Evolutionary conservation across 2,329 filamentous ascomycete species (phyloP), one percentile per base, ranked within the genome.

Genomic region (Sporothrix pseudoabietina): DNA sequence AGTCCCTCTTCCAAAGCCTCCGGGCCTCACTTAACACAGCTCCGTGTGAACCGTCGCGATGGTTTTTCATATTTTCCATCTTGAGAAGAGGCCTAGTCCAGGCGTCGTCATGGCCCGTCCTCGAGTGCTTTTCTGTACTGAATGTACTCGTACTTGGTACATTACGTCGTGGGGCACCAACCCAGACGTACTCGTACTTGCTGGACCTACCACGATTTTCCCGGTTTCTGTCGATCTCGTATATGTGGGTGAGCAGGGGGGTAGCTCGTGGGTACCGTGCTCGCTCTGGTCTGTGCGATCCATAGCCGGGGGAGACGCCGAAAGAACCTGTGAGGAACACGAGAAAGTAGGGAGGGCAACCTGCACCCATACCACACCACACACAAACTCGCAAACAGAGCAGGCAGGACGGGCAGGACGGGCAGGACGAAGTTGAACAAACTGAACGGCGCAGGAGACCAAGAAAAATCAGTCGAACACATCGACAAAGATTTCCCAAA

Each of bases 291-390:
- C 52, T 30, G 5, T 61, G 54, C 35, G 69, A 63, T 52, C 69
- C 69, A 35, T 54, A 22, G 54, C 54, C 9, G 14, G 69, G 52
- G 68, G 39, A 30, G 26, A 63, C 41, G 22, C 69, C 14, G 69
- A 49, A 61, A 39, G 54, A 71, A 71, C 69, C 32, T 69, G 47
- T 63, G 14, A 68, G 7, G 63, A 63, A 69, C 59, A 66, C 32
- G 57, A 72, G 70, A 55, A 66, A 54, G 26, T 32, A 66, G 32
- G 54, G 39, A 52, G 41, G 22, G 41, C 12, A 22, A 26, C 19
- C 14, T 30, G 54, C 19, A 7, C 26, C 26, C 2, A 26, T 26
- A 26, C 26, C 26, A 26, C 44, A 30, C 10, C 10, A 6, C 30
- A 32, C n/a, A 55, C 52, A 54, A 54, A 12, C 44, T 49, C 52